Conservation (phyloP, 2,329 filamentous ascomycete species). For the Cytospora piceicola region DNA sequence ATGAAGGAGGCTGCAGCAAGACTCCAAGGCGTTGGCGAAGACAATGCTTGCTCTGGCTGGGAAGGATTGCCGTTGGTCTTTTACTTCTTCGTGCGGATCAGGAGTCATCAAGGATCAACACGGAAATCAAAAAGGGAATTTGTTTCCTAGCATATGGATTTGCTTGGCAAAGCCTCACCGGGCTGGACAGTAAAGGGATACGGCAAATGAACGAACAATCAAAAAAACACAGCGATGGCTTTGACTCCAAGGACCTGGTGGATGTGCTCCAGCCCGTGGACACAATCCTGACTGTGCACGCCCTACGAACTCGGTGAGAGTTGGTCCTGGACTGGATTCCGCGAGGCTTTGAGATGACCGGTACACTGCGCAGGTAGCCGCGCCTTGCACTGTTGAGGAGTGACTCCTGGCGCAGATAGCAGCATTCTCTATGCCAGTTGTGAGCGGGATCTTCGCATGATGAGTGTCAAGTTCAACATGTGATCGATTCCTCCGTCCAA, state of each 20-base stretch:
- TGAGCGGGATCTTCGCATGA: background rate
- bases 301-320: background rate
- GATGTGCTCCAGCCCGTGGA: background rate
- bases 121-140: slow-evolving; percentile 40
- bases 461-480: background rate
- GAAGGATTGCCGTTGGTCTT: slow-evolving; percentile 29
- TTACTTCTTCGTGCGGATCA: slow-evolving; percentile 36
- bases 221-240: slow-evolving; percentile 41
- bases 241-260: slow-evolving; percentile 10
- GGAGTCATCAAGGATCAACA: slow-evolving; percentile 33
- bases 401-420: background rate
- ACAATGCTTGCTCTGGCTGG: slow-evolving; percentile 20
- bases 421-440: background rate
- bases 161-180: slow-evolving; percentile 51
- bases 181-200: slow-evolving; percentile 54
- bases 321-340: background rate
- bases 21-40: slow-evolving; percentile 26
- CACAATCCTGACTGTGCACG: background rate
- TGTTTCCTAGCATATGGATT: slow-evolving; percentile 50
- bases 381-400: background rate
- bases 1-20: slow-evolving; percentile 25
- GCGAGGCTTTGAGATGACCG: background rate
- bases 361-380: background rate
- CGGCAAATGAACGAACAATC: slow-evolving; percentile 53
- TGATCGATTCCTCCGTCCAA: background rate